A percentile compares a stretch with the other conserved stretches of the same genome.
These are phyloP conservation scores for Kwoniella newhampshirensis DNA, from an alignment of 768 basidiomycete species.

Conservation along the genomic window DNA sequence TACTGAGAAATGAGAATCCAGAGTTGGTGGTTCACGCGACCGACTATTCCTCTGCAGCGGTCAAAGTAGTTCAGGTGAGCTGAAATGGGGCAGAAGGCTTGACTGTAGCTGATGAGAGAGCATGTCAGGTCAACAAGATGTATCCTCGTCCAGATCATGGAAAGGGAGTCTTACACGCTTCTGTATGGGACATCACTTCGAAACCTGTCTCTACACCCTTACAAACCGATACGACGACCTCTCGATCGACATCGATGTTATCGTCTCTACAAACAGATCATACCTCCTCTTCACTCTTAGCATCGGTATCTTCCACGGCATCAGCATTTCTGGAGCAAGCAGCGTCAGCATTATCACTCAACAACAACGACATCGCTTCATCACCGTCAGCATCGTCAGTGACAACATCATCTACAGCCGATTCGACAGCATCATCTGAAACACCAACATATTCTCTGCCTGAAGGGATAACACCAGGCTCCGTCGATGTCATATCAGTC, in stretches of 20 bases:
- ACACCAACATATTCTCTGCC: constrained; percentile 59
- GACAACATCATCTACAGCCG: not conserved
- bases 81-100: not conserved
- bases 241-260: too few relatives aligned
- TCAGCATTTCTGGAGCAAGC: not conserved
- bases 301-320: not conserved
- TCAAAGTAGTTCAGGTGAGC: constrained; percentile 79
- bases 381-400: not conserved
- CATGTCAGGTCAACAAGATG: constrained; percentile 66
- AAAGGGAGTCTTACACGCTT: constrained; percentile 69
- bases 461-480: constrained; percentile 62
- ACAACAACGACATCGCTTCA: too few relatives aligned
- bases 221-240: too few relatives aligned
- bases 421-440: not conserved
- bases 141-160: constrained; percentile 64
- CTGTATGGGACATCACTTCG: constrained; percentile 86
- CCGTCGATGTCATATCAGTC: constrained; percentile 85
- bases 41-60: constrained; percentile 85
- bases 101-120: not conserved
- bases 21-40: constrained; percentile 72
- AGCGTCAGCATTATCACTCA: not conserved
- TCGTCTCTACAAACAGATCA: not conserved
- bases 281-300: not conserved
- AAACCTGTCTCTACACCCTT: constrained; percentile 6
- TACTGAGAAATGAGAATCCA: constrained; percentile 79